Conservation (phyloP, 768 basidiomycete species). For the Hortiboletus flavorubellus region DNA sequence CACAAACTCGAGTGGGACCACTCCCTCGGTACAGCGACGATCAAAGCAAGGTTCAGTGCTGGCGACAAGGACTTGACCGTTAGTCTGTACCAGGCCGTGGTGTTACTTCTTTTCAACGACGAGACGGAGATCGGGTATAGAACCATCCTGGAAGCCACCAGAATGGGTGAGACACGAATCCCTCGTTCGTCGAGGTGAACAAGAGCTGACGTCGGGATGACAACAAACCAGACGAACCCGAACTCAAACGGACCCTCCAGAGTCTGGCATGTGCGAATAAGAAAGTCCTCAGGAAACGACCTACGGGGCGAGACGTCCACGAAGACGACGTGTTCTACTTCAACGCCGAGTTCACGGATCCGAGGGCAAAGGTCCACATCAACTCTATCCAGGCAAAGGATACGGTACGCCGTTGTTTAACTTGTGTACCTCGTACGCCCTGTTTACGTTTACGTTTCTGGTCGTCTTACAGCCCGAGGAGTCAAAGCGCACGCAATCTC, state of each 20-base stretch:
- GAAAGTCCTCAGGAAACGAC: constrained; percentile 79
- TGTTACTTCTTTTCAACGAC: constrained; percentile 84
- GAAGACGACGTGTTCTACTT: constrained; percentile 75
- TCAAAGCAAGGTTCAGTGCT: constrained; percentile 64
- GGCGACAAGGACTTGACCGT: constrained; percentile 85
- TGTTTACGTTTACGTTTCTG: not conserved
- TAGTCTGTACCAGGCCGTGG: constrained; percentile 86
- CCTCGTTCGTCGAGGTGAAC: not conserved
- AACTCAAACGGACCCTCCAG: constrained; percentile 83
- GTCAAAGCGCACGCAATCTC: constrained; percentile 71
- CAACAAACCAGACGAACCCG: constrained; percentile 52
- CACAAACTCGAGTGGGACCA: constrained; percentile 84
- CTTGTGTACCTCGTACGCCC: not conserved
- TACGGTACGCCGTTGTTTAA: constrained; percentile 52
- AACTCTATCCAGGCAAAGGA: constrained; percentile 95
- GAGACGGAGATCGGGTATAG: constrained; percentile 53
- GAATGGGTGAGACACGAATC: constrained; percentile 57
- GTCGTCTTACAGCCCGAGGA: constrained; percentile 67
- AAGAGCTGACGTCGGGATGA: not conserved
- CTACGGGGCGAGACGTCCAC: constrained; percentile 72
- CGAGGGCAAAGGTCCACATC: constrained; percentile 79
- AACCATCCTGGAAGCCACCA: constrained; percentile 64
- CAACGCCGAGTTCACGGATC: constrained; percentile 80
- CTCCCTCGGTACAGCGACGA: constrained; percentile 75
- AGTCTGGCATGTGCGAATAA: constrained; percentile 91